These are phyloP conservation scores for Abrus precatorius DNA, from an alignment of 306 rosid species.

Conservation along the genomic window DNA sequence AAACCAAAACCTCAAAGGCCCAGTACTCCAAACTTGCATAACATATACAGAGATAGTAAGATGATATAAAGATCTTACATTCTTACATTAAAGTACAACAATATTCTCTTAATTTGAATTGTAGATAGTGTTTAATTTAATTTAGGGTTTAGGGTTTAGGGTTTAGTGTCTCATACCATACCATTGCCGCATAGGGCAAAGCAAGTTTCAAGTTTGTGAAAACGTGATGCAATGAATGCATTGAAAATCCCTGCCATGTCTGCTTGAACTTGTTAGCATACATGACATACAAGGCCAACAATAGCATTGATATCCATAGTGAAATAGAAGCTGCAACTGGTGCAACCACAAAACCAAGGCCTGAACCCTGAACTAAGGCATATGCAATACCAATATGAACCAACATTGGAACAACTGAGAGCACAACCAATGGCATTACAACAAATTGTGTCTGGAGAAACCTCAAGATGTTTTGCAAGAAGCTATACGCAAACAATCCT, in stretches of 20 bases:
- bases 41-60: slow-evolving; percentile 35
- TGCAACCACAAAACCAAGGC: slow-evolving; percentile 70
- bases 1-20: slow-evolving; percentile 88
- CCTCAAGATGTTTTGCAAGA: slow-evolving; percentile 76
- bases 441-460: slow-evolving; percentile 81
- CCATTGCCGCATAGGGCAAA: slow-evolving; percentile 81
- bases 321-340: slow-evolving; percentile 73
- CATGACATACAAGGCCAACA: slow-evolving; percentile 54
- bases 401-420: slow-evolving; percentile 61
- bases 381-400: slow-evolving; percentile 64
- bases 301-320: slow-evolving; percentile 65
- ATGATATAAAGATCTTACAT: slow-evolving; percentile 10
- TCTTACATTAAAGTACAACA: slow-evolving; percentile 4
- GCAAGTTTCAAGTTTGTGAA: slow-evolving; percentile 67
- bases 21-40: slow-evolving; percentile 85
- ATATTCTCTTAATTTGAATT: not conserved
- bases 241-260: slow-evolving; percentile 85
- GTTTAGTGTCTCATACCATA: slow-evolving; percentile 68
- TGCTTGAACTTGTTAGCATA: slow-evolving; percentile 56
- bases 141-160: too few species aligned
- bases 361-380: slow-evolving; percentile 60
- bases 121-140: not conserved
- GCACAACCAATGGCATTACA: slow-evolving; percentile 62
- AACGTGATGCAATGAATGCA: slow-evolving; percentile 55
- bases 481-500: slow-evolving; percentile 70